Conservation (phyloP, 768 basidiomycete genomes). For the Mycena venus region DNA sequence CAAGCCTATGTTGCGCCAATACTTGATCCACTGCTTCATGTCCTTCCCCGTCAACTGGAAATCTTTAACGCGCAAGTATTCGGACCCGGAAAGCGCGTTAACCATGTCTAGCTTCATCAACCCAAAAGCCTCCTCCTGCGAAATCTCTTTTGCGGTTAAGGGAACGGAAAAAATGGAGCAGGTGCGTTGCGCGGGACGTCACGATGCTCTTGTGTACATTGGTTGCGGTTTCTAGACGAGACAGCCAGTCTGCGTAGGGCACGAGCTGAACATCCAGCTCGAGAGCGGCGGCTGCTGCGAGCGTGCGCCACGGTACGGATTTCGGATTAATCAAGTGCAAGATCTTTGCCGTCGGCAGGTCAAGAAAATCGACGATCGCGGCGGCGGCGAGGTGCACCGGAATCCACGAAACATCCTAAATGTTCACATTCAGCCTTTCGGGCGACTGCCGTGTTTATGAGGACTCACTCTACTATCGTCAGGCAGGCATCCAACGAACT, state of each 20-base stretch:
- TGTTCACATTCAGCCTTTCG: too few species aligned
- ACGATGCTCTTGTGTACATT: background rate
- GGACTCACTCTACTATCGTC: constrained; percentile 36
- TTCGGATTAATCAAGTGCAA: constrained; percentile 42
- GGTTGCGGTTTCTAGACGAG: background rate
- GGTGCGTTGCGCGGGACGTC: background rate
- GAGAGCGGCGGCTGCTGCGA: constrained; percentile 30
- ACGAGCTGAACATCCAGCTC: constrained; percentile 39
- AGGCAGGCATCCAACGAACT: constrained; percentile 36
- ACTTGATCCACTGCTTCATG: constrained; percentile 28
- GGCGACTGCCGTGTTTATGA: background rate
- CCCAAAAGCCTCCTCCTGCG: constrained; percentile 9
- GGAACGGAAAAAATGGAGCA: background rate
- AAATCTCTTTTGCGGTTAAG: background rate
- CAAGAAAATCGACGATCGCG: background rate
- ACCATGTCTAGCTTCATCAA: constrained; percentile 8
- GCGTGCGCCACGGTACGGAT: constrained; percentile 34
- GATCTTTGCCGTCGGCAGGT: background rate
- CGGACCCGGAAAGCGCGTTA: background rate
- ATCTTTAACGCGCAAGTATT: background rate
- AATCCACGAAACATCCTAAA: background rate
- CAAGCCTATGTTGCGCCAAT: constrained; percentile 20
- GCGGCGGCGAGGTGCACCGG: background rate
- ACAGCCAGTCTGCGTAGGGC: constrained; percentile 41
- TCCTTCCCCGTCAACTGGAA: constrained; percentile 9